Percentiles rank a stretch among this genome's conserved stretches.
phyloP scores from a whole-genome alignment of 768 basidiomycete genomes.

The Chalciporus chontae region DNA sequence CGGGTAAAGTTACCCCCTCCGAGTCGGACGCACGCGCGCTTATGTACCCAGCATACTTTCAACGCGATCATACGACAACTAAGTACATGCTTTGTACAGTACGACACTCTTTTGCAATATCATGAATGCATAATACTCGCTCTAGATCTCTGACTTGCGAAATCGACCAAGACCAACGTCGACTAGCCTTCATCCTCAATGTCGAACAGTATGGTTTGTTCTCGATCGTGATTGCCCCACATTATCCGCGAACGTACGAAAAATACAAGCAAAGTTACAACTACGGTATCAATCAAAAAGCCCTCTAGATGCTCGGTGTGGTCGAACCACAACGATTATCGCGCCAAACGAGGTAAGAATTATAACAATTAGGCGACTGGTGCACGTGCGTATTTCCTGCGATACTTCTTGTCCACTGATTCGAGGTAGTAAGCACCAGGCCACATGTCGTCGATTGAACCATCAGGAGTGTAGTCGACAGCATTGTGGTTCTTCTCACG shows the following conservation, averaged over 20 bases:
- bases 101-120: too few relatives aligned
- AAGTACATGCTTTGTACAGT: too few relatives aligned
- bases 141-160: too few relatives aligned
- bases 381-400: slow-evolving; percentile 75
- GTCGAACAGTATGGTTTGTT: too few relatives aligned
- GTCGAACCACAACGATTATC: not conserved
- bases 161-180: not conserved
- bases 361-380: slow-evolving; percentile 26
- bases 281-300: slow-evolving; percentile 7
- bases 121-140: too few relatives aligned
- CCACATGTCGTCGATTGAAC: slow-evolving; percentile 90
- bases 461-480: slow-evolving; percentile 77
- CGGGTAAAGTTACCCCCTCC: too few relatives aligned
- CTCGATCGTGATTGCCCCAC: not conserved
- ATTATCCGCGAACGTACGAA: slow-evolving; percentile 4
- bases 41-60: too few relatives aligned
- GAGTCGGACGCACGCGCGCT: too few relatives aligned
- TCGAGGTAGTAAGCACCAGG: slow-evolving; percentile 92
- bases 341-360: slow-evolving; percentile 1
- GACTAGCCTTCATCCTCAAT: not conserved
- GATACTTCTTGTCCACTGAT: slow-evolving; percentile 84
- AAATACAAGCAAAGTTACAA: slow-evolving; percentile 12
- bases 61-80: too few relatives aligned
- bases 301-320: slow-evolving; percentile 10
- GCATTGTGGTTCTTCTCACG: slow-evolving; percentile 97